A percentile compares a stretch with the other conserved stretches of the same genome.
phyloP scores from a whole-genome alignment of 2,329 filamentous ascomycete genomes.

The Lecanoromycetidae sp. region DNA sequence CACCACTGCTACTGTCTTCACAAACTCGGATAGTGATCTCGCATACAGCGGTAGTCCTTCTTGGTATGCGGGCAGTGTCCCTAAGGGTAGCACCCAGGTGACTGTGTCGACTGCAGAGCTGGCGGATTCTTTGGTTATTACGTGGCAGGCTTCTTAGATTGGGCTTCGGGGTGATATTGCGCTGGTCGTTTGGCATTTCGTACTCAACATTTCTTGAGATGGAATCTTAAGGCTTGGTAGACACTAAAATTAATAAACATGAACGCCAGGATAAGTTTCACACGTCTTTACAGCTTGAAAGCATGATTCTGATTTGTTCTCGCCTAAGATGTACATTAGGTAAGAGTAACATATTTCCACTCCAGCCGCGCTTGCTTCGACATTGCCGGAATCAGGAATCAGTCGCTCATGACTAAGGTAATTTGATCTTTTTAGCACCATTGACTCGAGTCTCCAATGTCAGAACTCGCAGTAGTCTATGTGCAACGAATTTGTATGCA shows the following conservation, averaged over 20 bases:
- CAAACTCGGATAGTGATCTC: slow-evolving; percentile 24
- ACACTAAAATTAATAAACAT: neutral
- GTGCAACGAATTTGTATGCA: no score
- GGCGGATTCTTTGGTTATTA: slow-evolving; percentile 12
- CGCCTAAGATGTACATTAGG: no score
- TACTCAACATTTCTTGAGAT: neutral
- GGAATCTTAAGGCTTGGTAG: neutral
- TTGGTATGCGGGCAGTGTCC: slow-evolving; percentile 34
- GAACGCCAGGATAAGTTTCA: neutral
- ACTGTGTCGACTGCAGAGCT: slow-evolving; percentile 28
- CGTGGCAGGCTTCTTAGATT: slow-evolving; percentile 5
- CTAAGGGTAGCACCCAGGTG: slow-evolving; percentile 33
- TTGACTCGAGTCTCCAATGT: no score
- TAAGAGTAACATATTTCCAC: no score
- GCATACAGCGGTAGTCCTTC: slow-evolving; percentile 28
- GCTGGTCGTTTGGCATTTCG: neutral
- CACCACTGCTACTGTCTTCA: slow-evolving; percentile 32
- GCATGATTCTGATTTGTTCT: no score
- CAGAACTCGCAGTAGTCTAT: no score
- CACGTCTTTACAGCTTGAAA: no score
- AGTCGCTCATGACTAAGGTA: no score
- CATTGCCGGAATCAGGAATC: no score
- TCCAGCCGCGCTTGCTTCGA: no score
- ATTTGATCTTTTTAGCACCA: no score
- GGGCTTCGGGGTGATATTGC: neutral